Conservation (phyloP, 1,284 basidiomycete genomes). For the Apiotrichum montevideense region DNA sequence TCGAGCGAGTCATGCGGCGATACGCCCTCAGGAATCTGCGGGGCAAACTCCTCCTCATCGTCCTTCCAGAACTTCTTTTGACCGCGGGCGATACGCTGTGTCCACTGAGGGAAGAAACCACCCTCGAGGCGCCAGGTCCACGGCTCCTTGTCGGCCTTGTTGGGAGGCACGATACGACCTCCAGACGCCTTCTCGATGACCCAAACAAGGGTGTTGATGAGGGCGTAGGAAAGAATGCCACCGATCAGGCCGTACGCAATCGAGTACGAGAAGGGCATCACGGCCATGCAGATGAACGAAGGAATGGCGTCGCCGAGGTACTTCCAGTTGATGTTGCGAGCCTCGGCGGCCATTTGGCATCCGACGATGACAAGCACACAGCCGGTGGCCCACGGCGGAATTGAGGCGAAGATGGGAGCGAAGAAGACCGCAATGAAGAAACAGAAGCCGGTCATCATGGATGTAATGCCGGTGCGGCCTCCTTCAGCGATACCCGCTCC, state of each 20-base stretch:
- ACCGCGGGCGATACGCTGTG: conserved; percentile 8
- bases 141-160: conserved; percentile 19
- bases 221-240: conserved; percentile 15
- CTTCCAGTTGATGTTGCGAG: conserved; percentile 81
- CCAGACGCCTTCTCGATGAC: conserved; percentile 8
- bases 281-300: conserved; percentile 68
- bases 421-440: conserved; percentile 87
- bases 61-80: conserved; percentile 17
- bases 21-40: not conserved
- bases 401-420: conserved; percentile 79
- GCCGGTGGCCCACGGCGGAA: conserved; percentile 82
- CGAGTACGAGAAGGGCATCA: conserved; percentile 63
- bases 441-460: conserved; percentile 64
- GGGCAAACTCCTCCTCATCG: conserved; percentile 5
- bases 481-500: conserved; percentile 58
- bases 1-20: conserved; percentile 1
- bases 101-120: conserved; percentile 18
- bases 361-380: conserved; percentile 81
- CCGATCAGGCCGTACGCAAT: conserved; percentile 22
- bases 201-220: conserved; percentile 17
- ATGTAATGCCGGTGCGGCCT: conserved; percentile 80
- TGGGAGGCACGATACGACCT: conserved; percentile 10
- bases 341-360: conserved; percentile 81
- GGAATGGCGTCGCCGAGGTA: conserved; percentile 80
- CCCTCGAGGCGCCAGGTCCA: conserved; percentile 19